Base-by-base conservation (phyloP, 768 basidiomycete genomes). In the Chalciporus piperatus region DNA sequence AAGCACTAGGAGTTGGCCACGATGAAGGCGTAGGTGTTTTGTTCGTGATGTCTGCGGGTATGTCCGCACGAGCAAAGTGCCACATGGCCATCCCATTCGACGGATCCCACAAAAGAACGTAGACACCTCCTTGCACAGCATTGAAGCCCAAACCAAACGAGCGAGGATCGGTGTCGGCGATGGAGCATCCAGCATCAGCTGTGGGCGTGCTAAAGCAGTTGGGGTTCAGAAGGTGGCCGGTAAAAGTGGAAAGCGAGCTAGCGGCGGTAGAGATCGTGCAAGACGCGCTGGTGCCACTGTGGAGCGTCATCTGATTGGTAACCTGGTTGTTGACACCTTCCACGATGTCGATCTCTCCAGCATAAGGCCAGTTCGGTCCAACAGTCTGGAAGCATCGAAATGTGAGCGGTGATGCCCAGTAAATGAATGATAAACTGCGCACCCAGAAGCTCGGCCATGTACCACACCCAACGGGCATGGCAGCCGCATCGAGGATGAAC, bases 381-480 rank as follows among this genome's bases (percentile, higher is more conserved):
- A 74, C 70, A 3, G 75, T 71, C 72, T 73, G 45, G 8, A 22
- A n/a, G 35, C 25, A n/a, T 1, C 14, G 42, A 5, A 22, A 3
- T 14, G 17, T 51, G 28, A 59, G 50, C 19, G 16, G 25, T 9
- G 19, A n/a, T 6, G 1, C 32, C 22, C 33, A 2, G 22, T 20
- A 28, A 40, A 47, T 16, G 3, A 35, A 22, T 12, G 22, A 32
- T 20, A 30, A 17, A 25, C 16, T 70, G 59, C 66, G 25, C 30
- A 69, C 67, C 78, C 77, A 79, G 49, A 72, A 86, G 68, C 85
- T 87, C 70, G 69, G 84, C 77, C 80, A 81, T 33, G 73, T 70
- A 47, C 78, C 74, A 61, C 85, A 88, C 0, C 89, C 89, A 47
- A 80, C 75, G 9, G 88, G 88, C 84, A 88, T 87, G 2, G 78